A percentile compares a stretch with the other conserved stretches of the same genome.
Conservation (phyloP, 306 rosid genomes). For the Gynostemma pentaphyllum region DNA sequence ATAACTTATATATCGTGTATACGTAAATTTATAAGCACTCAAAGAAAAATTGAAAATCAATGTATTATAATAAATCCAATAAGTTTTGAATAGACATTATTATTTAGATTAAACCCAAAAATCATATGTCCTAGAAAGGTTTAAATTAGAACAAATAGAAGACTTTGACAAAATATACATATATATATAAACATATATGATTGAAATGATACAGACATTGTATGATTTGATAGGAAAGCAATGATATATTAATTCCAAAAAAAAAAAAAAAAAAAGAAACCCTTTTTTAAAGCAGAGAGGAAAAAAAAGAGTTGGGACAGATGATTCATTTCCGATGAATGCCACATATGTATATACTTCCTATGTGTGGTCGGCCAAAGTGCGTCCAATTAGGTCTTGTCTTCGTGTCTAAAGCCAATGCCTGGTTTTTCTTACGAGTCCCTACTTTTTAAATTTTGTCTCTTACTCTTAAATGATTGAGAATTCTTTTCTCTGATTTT, state of each 20-base stretch:
- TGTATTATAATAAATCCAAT: too few species aligned
- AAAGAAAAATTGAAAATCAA: too few species aligned
- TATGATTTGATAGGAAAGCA: too few species aligned
- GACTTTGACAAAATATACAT: not conserved
- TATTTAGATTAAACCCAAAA: too few species aligned
- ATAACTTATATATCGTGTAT: too few species aligned
- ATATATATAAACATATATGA: not conserved
- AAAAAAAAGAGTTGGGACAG: not conserved
- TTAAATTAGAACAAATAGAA: too few species aligned
- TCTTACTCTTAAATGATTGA: not conserved
- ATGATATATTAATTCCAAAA: not conserved
- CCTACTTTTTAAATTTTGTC: not conserved
- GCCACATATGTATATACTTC: not conserved
- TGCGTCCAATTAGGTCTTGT: slow-evolving; percentile 16
- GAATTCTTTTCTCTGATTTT: not conserved
- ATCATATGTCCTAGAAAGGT: too few species aligned
- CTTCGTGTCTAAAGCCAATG: not conserved
- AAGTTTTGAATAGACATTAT: too few species aligned
- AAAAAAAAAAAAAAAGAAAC: not conserved
- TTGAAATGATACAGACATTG: too few species aligned
- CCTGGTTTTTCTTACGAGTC: slow-evolving; percentile 1
- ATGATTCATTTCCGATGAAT: not conserved
- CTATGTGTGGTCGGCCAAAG: slow-evolving; percentile 28
- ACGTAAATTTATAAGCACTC: too few species aligned
- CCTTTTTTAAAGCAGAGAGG: not conserved